Conservation (phyloP, 2,329 filamentous ascomycete species). For the Paecilomyces sp. region DNA sequence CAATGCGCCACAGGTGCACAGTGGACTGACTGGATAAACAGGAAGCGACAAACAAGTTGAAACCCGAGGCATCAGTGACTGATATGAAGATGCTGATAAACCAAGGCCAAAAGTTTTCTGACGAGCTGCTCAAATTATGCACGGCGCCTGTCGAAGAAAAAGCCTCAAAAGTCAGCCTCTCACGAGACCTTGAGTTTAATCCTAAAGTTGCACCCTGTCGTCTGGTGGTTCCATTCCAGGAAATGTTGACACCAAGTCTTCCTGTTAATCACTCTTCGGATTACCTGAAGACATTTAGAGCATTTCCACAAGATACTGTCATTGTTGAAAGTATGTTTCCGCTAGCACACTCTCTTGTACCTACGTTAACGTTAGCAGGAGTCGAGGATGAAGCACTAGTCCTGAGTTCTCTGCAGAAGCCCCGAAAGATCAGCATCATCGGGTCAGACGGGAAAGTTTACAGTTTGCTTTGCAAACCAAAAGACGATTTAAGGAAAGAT, state of each 20-base stretch:
- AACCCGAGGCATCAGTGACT: constrained; percentile 28
- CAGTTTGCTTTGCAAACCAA: constrained; percentile 90
- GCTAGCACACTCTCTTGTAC: not conserved
- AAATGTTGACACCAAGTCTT: constrained; percentile 72
- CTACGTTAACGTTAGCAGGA: constrained; percentile 20
- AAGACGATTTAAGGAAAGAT: constrained; percentile 94
- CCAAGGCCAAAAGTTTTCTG: constrained; percentile 74
- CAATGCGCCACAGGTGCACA: not conserved
- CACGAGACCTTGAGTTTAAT: constrained; percentile 73
- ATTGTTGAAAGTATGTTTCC: constrained; percentile 55
- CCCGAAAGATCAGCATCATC: constrained; percentile 77
- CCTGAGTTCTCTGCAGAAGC: constrained; percentile 83
- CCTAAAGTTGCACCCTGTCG: constrained; percentile 73
- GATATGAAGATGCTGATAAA: constrained; percentile 67
- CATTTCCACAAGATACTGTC: constrained; percentile 79
- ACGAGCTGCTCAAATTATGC: constrained; percentile 73
- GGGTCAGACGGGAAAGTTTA: constrained; percentile 86
- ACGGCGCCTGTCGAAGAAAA: constrained; percentile 69
- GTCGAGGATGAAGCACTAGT: constrained; percentile 88
- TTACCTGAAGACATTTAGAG: constrained; percentile 64
- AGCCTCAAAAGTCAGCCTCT: constrained; percentile 66
- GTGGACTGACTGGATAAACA: constrained; percentile 18
- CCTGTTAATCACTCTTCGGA: constrained; percentile 64
- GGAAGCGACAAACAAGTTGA: constrained; percentile 47
- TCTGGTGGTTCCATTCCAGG: constrained; percentile 83